phyloP scores from a whole-genome alignment of 176 grass and related monocot genomes.

The Avena atlantica region DNA sequence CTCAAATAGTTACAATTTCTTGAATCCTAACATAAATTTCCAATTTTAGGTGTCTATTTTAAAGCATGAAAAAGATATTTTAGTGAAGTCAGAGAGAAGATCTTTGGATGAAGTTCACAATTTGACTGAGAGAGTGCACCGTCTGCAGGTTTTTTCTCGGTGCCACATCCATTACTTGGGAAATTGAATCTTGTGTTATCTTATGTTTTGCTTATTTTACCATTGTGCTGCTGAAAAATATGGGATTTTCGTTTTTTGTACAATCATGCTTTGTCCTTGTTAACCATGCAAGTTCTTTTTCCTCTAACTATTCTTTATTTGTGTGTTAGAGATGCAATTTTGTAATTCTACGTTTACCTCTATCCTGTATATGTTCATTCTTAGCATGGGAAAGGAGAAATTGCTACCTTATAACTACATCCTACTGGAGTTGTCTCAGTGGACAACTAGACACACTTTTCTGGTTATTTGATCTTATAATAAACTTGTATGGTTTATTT shows the following conservation, averaged over 20 bases:
- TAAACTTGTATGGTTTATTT: not conserved
- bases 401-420: not conserved
- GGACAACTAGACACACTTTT: not conserved
- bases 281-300: not conserved
- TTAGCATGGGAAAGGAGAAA: not conserved
- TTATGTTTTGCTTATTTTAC: not conserved
- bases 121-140: constrained; percentile 78
- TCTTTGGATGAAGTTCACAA: constrained; percentile 73
- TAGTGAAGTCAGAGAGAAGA: constrained; percentile 76
- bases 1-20: constrained; percentile 18
- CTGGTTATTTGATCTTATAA: not conserved
- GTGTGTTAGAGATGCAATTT: not conserved
- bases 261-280: too few relatives aligned
- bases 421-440: not conserved
- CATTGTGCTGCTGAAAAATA: constrained; percentile 11
- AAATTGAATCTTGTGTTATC: not conserved
- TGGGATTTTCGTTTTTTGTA: too few relatives aligned
- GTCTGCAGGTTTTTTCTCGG: constrained; percentile 66
- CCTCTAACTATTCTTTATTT: constrained; percentile 10
- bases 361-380: not conserved
- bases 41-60: constrained; percentile 69
- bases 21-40: constrained; percentile 22
- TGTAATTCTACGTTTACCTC: not conserved
- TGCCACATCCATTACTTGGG: not conserved
- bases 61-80: constrained; percentile 83